Evolutionary conservation across 495 filamentous ascomycete genomes (phyloP).

Genomic region (Hamigera avellanea): DNA sequence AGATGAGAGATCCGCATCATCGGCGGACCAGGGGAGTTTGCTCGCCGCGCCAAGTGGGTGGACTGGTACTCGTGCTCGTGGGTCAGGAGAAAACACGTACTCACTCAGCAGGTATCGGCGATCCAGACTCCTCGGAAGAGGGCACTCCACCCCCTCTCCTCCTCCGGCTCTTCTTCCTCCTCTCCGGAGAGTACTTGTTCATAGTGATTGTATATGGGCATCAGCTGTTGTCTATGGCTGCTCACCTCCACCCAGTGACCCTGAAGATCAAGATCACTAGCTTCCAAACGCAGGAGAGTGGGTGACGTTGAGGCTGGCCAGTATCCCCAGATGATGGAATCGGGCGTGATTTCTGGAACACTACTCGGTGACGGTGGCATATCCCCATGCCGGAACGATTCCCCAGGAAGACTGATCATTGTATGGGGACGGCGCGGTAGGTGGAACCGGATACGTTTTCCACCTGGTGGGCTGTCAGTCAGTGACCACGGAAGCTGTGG

Average conservation of each 20-base stretch:
- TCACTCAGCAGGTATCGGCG: constrained; percentile 34
- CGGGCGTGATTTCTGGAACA: constrained; percentile 13
- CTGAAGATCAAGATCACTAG: constrained; percentile 6
- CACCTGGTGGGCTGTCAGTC: too few relatives aligned
- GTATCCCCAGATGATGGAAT: constrained; percentile 21
- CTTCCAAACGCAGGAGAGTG: constrained; percentile 14
- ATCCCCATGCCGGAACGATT: constrained; percentile 47
- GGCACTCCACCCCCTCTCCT: constrained; percentile 25
- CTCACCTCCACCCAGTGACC: constrained; percentile 32
- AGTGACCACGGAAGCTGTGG: too few relatives aligned
- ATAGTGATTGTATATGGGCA: constrained; percentile 45
- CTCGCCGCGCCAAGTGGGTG: constrained; percentile 20
- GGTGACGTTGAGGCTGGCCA: constrained; percentile 24
- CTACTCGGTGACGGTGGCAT: constrained; percentile 37
- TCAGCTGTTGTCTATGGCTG: constrained; percentile 27
- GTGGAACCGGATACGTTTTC: constrained; percentile 25
- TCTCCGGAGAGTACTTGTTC: constrained; percentile 2
- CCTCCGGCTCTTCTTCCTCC: constrained; percentile 3
- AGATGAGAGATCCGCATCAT: constrained; percentile 34
- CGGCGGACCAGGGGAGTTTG: constrained; percentile 21
- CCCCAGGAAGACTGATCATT: constrained; percentile 37
- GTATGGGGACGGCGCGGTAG: constrained; percentile 36
- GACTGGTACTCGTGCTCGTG: constrained; percentile 9
- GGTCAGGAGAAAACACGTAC: constrained; percentile 30
- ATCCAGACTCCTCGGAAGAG: constrained; percentile 30